phyloP scores from a whole-genome alignment of 1,284 basidiomycete genomes.

The Athelia psychrophila region DNA sequence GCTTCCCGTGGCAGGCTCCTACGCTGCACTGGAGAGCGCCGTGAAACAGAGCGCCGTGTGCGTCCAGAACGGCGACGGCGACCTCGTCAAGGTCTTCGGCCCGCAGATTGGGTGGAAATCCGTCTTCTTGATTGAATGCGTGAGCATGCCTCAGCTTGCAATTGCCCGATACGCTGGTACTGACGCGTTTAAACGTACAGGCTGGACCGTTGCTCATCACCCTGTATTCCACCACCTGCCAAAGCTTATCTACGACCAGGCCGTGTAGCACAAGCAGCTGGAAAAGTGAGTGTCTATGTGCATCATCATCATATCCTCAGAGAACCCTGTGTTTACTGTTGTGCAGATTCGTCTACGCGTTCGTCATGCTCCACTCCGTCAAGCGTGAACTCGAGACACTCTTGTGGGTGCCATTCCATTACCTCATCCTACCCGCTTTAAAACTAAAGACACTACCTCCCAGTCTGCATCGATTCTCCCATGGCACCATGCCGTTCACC shows the following conservation, averaged over 20 bases:
- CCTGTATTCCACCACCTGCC: constrained; percentile 82
- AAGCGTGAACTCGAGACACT: constrained; percentile 95
- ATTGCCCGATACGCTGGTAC: background rate
- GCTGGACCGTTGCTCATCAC: constrained; percentile 91
- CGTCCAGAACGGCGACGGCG: constrained; percentile 54
- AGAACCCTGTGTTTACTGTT: constrained; percentile 2
- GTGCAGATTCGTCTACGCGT: constrained; percentile 69
- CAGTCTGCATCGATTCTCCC: constrained; percentile 92
- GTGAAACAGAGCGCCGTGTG: constrained; percentile 56
- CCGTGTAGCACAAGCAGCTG: constrained; percentile 71
- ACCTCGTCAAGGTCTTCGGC: constrained; percentile 86
- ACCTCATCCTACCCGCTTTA: constrained; percentile 6
- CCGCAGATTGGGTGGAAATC: constrained; percentile 84
- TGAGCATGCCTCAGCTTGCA: too few species aligned
- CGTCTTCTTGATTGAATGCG: constrained; percentile 91
- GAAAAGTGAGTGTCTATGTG: constrained; percentile 81
- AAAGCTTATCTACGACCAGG: constrained; percentile 61
- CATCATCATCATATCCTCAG: too few species aligned
- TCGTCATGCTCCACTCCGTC: constrained; percentile 85
- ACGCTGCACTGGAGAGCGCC: constrained; percentile 62
- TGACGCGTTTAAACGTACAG: constrained; percentile 47
- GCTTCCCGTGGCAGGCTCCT: constrained; percentile 60
- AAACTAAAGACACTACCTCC: background rate
- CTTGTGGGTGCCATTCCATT: constrained; percentile 62
- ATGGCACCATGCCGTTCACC: constrained; percentile 87